Evolutionary conservation across 163 green algal species (phyloP), one percentile per base, ranked within the genome.

Genomic region (Scenedesmus sp.): DNA sequence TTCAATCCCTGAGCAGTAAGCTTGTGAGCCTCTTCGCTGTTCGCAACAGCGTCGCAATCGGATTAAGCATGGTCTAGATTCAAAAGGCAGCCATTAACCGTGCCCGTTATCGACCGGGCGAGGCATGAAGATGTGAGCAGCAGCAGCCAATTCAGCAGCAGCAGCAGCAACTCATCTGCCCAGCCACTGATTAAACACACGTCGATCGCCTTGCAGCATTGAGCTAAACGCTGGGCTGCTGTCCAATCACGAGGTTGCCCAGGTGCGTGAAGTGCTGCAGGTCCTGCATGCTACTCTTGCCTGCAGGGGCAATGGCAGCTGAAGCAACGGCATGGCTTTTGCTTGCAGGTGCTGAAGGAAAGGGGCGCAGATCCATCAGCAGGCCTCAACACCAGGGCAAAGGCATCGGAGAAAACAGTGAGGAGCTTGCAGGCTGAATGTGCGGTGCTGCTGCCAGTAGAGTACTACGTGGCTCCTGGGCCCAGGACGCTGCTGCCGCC

Each of bases 381-480:
- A 33, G 87, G 87, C 1, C 78, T 87, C 53, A 91, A 91, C 42
- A 56, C 42, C 16, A 85, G 79, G 37, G 87, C 87, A 43, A 91
- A 87, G 70, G 78, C 87, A n/a, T 91, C 87, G 24, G 87, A 91
- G 40, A 86, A 87, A 35, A 87, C 87, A 43, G 87, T 91, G 70
- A 68, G 87, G 12, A 26, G 61, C n/a, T 56, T 61, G 30, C 46
- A 51, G 13, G 10, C 24, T 2, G 1, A 30, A 0, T 16, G 12
- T 3, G 18, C 24, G 42, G 12, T 53, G 82, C 82, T 73, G 53
- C 44, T n/a, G n/a, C n/a, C n/a, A n/a, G n/a, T n/a, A 87, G 33
- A 35, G 49, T 42, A n/a, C 35, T 30, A 56, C 30, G 56, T 7
- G 12, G 51, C 51, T n/a, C n/a, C n/a, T n/a, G n/a, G 46, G 6